Percentiles rank a stretch among this genome's conserved stretches.
These are phyloP conservation scores for Ceratocystis lukuohia DNA, from an alignment of 2,329 filamentous ascomycete species.

Conservation along the genomic window DNA sequence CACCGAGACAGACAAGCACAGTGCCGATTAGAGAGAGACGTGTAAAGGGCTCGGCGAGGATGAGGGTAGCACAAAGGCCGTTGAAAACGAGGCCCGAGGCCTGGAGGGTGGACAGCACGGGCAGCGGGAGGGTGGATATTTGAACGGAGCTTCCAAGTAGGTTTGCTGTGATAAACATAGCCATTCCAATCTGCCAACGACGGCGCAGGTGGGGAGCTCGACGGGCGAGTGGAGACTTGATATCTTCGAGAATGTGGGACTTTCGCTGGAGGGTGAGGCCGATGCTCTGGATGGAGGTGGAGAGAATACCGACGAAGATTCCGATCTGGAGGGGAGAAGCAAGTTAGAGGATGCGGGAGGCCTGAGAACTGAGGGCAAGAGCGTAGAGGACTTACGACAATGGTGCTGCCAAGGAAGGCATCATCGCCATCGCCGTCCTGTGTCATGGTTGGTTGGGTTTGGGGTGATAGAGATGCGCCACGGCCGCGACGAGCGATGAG, in stretches of 20 bases:
- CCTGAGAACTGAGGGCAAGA: background rate
- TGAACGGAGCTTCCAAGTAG: constrained; percentile 91
- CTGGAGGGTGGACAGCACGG: constrained; percentile 87
- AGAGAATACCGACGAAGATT: constrained; percentile 82
- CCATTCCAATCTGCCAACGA: constrained; percentile 95
- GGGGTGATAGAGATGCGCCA: background rate
- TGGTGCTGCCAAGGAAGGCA: constrained; percentile 63
- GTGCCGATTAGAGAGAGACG: constrained; percentile 86
- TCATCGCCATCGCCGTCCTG: background rate
- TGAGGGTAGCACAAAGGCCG: constrained; percentile 87
- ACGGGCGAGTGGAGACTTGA: constrained; percentile 69
- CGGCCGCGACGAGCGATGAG: background rate
- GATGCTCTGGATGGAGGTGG: constrained; percentile 87
- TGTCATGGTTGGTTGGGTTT: background rate
- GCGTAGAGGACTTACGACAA: constrained; percentile 46
- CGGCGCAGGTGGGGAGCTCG: constrained; percentile 79
- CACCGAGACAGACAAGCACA: constrained; percentile 71
- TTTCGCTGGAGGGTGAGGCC: constrained; percentile 94
- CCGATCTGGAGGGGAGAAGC: constrained; percentile 51
- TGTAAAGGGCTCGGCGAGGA: constrained; percentile 88
- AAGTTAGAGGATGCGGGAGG: constrained; percentile 19
- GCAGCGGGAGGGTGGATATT: constrained; percentile 87
- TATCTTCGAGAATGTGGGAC: constrained; percentile 94
- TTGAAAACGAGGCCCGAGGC: constrained; percentile 96
- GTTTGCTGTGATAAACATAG: constrained; percentile 91